Conservation (phyloP, 1,139 yeast genomes). For the Sugiyamaella xylanicola region DNA sequence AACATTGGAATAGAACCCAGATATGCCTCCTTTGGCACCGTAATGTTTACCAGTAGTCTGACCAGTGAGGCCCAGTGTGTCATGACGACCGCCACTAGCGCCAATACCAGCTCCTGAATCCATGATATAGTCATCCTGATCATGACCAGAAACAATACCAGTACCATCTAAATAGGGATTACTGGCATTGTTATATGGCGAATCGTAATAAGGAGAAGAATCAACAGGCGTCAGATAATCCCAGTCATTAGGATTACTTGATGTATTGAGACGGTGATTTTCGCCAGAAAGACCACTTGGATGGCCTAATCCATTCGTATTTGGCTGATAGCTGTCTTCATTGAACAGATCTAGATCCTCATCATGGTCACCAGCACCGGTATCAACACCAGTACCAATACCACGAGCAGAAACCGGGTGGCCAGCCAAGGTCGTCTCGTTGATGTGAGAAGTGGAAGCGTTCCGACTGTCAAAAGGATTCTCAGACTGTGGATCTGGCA, state of each 20-base stretch:
- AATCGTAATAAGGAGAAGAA: slow-evolving; percentile 19
- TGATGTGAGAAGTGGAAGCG: slow-evolving; percentile 2
- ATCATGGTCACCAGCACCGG: slow-evolving; percentile 1
- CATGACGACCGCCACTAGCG: not conserved
- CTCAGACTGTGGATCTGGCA: slow-evolving; percentile 18
- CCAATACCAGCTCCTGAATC: slow-evolving; percentile 15
- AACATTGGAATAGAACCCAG: slow-evolving; percentile 37
- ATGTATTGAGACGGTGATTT: not conserved
- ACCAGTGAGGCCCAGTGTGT: not conserved
- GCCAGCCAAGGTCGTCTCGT: not conserved
- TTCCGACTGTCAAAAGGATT: slow-evolving; percentile 11
- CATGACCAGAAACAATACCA: slow-evolving; percentile 30
- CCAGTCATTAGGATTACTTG: slow-evolving; percentile 13
- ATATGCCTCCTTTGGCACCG: slow-evolving; percentile 29
- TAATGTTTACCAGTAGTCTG: slow-evolving; percentile 17
- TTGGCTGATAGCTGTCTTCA: slow-evolving; percentile 19
- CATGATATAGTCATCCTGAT: slow-evolving; percentile 23
- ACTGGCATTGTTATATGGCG: slow-evolving; percentile 18
- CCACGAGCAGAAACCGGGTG: not conserved
- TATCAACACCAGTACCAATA: not conserved
- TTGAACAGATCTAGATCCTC: slow-evolving; percentile 12
- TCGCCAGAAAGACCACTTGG: not conserved
- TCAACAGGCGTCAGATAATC: slow-evolving; percentile 24
- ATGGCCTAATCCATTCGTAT: slow-evolving; percentile 12
- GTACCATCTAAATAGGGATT: slow-evolving; percentile 30